Conservation (phyloP, 2,329 filamentous ascomycete species). For the Colletotrichum truncatum region DNA sequence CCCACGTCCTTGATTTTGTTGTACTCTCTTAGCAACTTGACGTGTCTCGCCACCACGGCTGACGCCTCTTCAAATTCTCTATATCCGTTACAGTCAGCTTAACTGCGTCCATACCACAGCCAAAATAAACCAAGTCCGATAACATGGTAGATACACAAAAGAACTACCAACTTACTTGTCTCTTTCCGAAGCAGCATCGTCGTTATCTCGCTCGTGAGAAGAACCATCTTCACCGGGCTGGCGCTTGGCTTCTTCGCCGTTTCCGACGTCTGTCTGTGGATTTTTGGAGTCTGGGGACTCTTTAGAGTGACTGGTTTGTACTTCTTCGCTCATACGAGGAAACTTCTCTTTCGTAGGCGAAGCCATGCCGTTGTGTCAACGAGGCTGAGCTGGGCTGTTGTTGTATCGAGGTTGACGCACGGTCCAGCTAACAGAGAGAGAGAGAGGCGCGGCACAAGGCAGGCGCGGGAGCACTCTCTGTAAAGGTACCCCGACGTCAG, state of each 20-base stretch:
- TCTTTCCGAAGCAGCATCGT: neutral
- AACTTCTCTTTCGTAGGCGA: neutral
- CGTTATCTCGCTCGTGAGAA: accelerated
- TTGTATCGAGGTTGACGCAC: neutral
- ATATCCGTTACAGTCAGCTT: accelerated
- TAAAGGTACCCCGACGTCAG: too few species aligned
- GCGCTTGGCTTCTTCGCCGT: accelerated
- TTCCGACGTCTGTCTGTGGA: too few species aligned
- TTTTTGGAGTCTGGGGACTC: accelerated
- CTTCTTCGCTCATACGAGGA: neutral
- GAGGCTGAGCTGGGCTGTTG: neutral
- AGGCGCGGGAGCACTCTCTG: too few species aligned
- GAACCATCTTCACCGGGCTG: neutral
- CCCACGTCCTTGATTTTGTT: conserved; percentile 49
- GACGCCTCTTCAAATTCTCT: conserved; percentile 24
- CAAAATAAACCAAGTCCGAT: too few species aligned
- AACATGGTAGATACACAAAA: too few species aligned
- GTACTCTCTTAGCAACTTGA: conserved; percentile 41
- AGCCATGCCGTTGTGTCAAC: too few species aligned
- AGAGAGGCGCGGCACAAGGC: too few species aligned
- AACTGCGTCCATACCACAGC: accelerated
- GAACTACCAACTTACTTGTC: neutral
- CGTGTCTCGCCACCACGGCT: conserved; percentile 13
- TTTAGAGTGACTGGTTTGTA: too few species aligned
- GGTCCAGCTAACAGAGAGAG: neutral